Percentiles rank a stretch among this genome's conserved stretches.
These are phyloP conservation scores for Circinella minor DNA, from an alignment of 371 early-diverging fungal genomes.

Conservation along the genomic window DNA sequence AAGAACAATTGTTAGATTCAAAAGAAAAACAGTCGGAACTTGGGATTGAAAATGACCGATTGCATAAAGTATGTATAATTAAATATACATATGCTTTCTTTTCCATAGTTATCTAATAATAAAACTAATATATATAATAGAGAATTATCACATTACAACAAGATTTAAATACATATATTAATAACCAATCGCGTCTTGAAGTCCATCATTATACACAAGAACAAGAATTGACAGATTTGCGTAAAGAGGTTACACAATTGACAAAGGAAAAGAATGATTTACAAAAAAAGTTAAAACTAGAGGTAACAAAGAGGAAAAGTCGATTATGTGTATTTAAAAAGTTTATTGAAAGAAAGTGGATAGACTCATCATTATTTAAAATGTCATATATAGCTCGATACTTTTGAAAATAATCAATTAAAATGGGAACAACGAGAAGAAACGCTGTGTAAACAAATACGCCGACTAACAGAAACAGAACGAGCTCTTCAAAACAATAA, in stretches of 20 bases:
- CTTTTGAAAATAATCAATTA: conserved; percentile 27
- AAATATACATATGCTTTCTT: too few species aligned
- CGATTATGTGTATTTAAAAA: too few species aligned
- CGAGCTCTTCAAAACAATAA: background rate
- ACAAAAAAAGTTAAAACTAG: conserved; percentile 19
- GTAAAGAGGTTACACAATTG: conserved; percentile 19
- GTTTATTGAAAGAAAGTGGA: too few species aligned
- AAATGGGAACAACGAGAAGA: conserved; percentile 30
- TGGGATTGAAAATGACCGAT: conserved; percentile 6
- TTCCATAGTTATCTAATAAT: background rate
- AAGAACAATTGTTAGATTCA: conserved; percentile 6
- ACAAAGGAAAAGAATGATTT: conserved; percentile 24
- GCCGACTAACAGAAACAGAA: conserved; percentile 13
- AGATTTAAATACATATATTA: background rate
- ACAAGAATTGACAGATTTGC: conserved; percentile 19
- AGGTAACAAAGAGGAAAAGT: conserved; percentile 15
- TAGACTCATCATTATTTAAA: background rate
- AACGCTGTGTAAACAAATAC: conserved; percentile 20
- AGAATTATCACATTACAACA: background rate
- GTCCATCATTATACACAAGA: conserved; percentile 22
- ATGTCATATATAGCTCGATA: conserved; percentile 13
- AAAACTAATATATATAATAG: background rate
- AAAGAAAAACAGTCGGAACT: background rate
- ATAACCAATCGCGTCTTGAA: conserved; percentile 24
- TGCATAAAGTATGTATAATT: conserved; percentile 12